Evolutionary conservation across 2,329 filamentous ascomycete species (phyloP).

Genomic region (Venturia nashicola): DNA sequence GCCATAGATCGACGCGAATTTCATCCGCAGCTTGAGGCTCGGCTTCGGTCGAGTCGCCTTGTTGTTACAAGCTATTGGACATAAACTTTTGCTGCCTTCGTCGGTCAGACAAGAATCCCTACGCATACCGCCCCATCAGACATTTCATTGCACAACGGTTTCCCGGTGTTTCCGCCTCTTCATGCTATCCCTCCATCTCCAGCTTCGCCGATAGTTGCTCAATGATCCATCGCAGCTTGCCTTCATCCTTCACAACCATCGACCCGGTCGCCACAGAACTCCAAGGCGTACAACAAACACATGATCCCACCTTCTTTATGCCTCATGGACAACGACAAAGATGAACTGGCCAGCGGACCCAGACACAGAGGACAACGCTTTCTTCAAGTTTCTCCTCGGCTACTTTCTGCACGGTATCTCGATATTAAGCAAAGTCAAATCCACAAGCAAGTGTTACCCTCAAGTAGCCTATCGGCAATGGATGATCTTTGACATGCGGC

Average conservation of each 20-base stretch:
- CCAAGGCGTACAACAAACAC: background rate
- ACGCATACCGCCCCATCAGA: background rate
- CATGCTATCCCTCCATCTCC: background rate
- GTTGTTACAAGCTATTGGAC: background rate
- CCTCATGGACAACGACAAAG: background rate
- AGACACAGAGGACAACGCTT: too few species aligned
- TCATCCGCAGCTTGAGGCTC: slow-evolving; percentile 85
- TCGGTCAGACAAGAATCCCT: background rate
- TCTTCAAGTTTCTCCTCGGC: too few species aligned
- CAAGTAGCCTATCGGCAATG: too few species aligned
- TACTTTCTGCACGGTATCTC: too few species aligned
- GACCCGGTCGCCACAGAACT: background rate
- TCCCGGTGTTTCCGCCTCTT: background rate
- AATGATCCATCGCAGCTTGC: background rate
- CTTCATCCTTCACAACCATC: background rate
- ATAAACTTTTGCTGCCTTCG: background rate
- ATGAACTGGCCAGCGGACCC: too few species aligned
- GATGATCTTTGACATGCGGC: too few species aligned
- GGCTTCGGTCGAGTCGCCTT: background rate
- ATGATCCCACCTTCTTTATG: background rate
- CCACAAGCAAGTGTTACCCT: too few species aligned
- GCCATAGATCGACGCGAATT: slow-evolving; percentile 97
- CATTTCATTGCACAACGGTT: background rate
- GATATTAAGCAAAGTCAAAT: too few species aligned
- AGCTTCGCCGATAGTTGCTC: background rate